Conservation (phyloP, 805 yeast species). For the Candida tibetensis region DNA sequence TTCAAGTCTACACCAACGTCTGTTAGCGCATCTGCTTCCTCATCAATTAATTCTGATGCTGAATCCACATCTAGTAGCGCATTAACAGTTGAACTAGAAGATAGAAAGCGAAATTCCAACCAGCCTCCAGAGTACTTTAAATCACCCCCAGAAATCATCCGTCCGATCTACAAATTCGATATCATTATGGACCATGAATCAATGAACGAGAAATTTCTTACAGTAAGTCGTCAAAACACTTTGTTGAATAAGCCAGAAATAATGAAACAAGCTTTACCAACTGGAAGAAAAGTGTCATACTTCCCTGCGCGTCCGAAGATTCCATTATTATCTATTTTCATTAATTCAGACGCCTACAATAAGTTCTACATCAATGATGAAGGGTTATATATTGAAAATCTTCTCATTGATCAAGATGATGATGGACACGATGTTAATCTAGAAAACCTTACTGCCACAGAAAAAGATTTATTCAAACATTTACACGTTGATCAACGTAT, state of each 20-base stretch:
- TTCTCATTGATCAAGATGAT: slow-evolving; percentile 6
- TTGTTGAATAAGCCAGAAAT: background rate
- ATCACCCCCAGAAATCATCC: slow-evolving; percentile 43
- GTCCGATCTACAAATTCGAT: slow-evolving; percentile 48
- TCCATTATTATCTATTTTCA: slow-evolving; percentile 30
- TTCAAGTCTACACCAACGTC: slow-evolving; percentile 37
- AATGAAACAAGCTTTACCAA: background rate
- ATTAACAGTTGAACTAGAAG: slow-evolving; percentile 3
- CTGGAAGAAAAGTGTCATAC: slow-evolving; percentile 3
- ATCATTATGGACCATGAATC: slow-evolving; percentile 43
- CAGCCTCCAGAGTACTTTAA: slow-evolving; percentile 37
- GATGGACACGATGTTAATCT: slow-evolving; percentile 2
- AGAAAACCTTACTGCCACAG: slow-evolving; percentile 1
- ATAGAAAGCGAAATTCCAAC: slow-evolving; percentile 1
- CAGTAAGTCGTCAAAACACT: slow-evolving; percentile 15
- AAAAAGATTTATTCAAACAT: slow-evolving; percentile 6
- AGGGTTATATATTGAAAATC: slow-evolving; percentile 13
- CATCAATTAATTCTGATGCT: slow-evolving; percentile 33
- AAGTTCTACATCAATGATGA: slow-evolving; percentile 31
- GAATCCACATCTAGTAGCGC: slow-evolving; percentile 15
- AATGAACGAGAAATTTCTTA: slow-evolving; percentile 28
- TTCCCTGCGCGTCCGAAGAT: slow-evolving; percentile 24
- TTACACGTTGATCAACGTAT: background rate
- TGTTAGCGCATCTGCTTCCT: slow-evolving; percentile 31
- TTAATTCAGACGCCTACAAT: slow-evolving; percentile 27